These are phyloP conservation scores for Geotrichum fermentans DNA, from an alignment of 1,139 yeast species.

Conservation along the genomic window DNA sequence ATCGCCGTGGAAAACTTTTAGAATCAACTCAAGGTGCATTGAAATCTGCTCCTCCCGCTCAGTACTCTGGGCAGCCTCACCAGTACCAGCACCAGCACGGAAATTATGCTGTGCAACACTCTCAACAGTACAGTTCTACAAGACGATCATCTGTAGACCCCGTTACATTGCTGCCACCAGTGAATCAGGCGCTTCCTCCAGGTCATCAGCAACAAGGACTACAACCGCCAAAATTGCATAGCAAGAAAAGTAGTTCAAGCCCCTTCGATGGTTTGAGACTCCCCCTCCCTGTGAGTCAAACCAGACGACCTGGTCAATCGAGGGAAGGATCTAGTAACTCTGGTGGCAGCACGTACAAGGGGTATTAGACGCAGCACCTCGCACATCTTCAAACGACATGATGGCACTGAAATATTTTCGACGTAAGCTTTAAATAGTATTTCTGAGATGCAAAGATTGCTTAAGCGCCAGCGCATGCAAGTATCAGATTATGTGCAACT, in stretches of 20 bases:
- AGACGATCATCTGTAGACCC: slow-evolving; percentile 7
- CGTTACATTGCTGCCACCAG: slow-evolving; percentile 5
- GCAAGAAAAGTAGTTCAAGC: slow-evolving; percentile 8
- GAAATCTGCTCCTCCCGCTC: background rate
- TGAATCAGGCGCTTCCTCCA: slow-evolving; percentile 21
- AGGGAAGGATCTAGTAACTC: background rate
- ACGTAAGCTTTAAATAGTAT: too few species aligned
- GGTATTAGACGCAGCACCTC: too few species aligned
- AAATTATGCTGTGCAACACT: slow-evolving; percentile 2
- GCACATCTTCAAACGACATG: too few species aligned
- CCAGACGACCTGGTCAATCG: slow-evolving; percentile 1
- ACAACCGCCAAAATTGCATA: background rate
- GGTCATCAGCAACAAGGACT: background rate
- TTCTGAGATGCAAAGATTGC: too few species aligned
- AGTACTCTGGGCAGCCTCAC: background rate
- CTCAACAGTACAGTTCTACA: slow-evolving; percentile 1
- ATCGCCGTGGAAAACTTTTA: slow-evolving; percentile 12
- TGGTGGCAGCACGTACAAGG: background rate
- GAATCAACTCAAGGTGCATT: background rate
- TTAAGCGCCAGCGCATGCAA: too few species aligned
- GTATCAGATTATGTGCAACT: too few species aligned
- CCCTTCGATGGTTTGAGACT: slow-evolving; percentile 17
- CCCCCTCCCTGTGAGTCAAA: slow-evolving; percentile 16
- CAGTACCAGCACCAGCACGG: slow-evolving; percentile 9
- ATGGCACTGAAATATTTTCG: too few species aligned